These are phyloP conservation scores for Podospora pseudocomata DNA, from an alignment of 495 filamentous ascomycete genomes.

Conservation along the genomic window DNA sequence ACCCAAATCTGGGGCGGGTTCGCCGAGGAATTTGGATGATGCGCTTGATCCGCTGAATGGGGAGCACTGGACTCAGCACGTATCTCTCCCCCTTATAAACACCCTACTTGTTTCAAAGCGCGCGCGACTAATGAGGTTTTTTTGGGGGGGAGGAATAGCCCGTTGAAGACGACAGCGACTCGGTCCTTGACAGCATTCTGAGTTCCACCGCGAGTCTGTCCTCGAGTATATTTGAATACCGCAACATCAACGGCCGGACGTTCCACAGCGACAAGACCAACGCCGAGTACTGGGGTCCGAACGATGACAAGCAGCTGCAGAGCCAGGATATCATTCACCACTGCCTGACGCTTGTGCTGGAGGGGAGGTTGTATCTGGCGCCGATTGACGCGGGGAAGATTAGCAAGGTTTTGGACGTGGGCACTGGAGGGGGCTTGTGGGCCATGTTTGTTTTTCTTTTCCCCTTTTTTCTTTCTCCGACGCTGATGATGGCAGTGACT, in stretches of 20 bases:
- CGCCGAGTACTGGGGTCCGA: slow-evolving; percentile 34
- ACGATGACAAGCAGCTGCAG: slow-evolving; percentile 37
- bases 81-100: background rate
- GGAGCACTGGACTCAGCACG: background rate
- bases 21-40: background rate
- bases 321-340: slow-evolving; percentile 39
- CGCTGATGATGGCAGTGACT: slow-evolving; percentile 16
- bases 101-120: background rate
- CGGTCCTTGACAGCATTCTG: background rate
- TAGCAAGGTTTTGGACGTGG: slow-evolving; percentile 31
- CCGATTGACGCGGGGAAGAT: slow-evolving; percentile 25
- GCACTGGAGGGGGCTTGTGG: slow-evolving; percentile 29
- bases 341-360: slow-evolving; percentile 29
- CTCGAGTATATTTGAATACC: slow-evolving; percentile 44
- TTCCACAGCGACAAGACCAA: slow-evolving; percentile 36
- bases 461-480: background rate
- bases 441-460: slow-evolving; percentile 34
- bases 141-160: background rate
- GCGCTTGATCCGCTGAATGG: background rate
- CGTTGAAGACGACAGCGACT: slow-evolving; percentile 6
- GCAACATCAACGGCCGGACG: slow-evolving; percentile 38
- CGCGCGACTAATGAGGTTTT: no score
- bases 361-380: slow-evolving; percentile 43
- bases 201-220: slow-evolving; percentile 42
- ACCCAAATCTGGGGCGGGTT: background rate